phyloP scores from a whole-genome alignment of 1,284 basidiomycete species.

The Athelia psychrophila region DNA sequence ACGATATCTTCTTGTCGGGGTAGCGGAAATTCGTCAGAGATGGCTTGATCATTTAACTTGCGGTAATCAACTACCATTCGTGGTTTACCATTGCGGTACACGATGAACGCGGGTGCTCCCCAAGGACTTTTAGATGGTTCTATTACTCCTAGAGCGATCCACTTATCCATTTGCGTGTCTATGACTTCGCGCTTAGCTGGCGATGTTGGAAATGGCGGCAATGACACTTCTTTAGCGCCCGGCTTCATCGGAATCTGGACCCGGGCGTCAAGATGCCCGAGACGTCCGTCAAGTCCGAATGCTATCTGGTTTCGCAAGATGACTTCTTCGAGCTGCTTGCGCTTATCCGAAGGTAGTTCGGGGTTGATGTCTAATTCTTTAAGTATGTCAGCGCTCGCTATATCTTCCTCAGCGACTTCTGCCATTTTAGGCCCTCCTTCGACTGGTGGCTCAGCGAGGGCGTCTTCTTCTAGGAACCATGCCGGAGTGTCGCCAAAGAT shows the following conservation, averaged over 20 bases:
- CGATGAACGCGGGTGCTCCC: conserved; percentile 22
- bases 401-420: conserved; percentile 12
- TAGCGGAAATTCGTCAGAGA: conserved; percentile 40
- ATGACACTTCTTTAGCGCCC: conserved; percentile 15
- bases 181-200: conserved; percentile 24
- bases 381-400: conserved; percentile 8
- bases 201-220: conserved; percentile 20
- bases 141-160: conserved; percentile 20
- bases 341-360: conserved; percentile 9
- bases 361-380: conserved; percentile 12
- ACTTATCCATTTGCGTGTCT: conserved; percentile 22
- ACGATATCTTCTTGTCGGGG: conserved; percentile 36
- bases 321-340: conserved; percentile 6
- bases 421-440: conserved; percentile 20
- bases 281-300: conserved; percentile 21
- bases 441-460: conserved; percentile 3
- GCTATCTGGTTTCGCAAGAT: conserved; percentile 10
- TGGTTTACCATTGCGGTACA: conserved; percentile 21
- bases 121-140: conserved; percentile 26
- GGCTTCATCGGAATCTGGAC: conserved; percentile 14
- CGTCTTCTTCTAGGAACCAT: conserved; percentile 5
- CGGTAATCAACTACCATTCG: conserved; percentile 25
- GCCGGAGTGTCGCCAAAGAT: background rate
- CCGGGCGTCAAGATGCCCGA: conserved; percentile 16
- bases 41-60: conserved; percentile 27